phyloP scores from a whole-genome alignment of 257 asterid genomes.

The Penstemon newberryi region DNA sequence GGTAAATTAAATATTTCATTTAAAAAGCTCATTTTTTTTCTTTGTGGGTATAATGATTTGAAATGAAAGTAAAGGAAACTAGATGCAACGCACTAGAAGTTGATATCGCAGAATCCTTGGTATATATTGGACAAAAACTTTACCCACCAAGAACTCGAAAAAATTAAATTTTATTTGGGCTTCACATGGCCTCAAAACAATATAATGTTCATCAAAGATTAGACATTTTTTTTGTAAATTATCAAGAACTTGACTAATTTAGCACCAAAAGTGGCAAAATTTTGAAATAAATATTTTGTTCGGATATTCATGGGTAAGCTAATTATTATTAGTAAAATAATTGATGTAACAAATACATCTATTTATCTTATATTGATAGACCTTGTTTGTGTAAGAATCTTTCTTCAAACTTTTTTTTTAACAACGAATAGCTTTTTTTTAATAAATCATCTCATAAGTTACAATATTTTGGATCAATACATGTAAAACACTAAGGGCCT shows the following conservation, averaged over 20 bases:
- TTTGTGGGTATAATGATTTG: slow-evolving; percentile 28
- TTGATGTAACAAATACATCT: too few species aligned
- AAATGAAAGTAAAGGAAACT: slow-evolving; percentile 19
- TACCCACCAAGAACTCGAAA: slow-evolving; percentile 16
- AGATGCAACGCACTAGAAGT: slow-evolving; percentile 18
- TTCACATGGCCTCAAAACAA: slow-evolving; percentile 21
- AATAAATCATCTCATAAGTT: too few species aligned
- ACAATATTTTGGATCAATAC: too few species aligned
- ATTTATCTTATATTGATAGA: too few species aligned
- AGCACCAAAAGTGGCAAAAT: slow-evolving; percentile 29
- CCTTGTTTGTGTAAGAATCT: too few species aligned
- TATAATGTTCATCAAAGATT: slow-evolving; percentile 22
- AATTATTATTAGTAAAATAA: background rate
- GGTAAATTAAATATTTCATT: slow-evolving; percentile 22
- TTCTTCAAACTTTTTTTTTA: too few species aligned
- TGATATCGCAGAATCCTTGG: slow-evolving; percentile 21
- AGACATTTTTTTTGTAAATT: slow-evolving; percentile 14
- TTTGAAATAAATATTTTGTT: background rate
- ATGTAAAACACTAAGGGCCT: too few species aligned
- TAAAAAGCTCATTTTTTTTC: slow-evolving; percentile 19
- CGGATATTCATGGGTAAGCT: background rate
- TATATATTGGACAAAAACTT: slow-evolving; percentile 14
- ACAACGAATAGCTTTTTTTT: too few species aligned
- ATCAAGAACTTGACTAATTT: slow-evolving; percentile 20
- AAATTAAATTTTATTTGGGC: slow-evolving; percentile 19